phyloP scores from a whole-genome alignment of 2,329 filamentous ascomycete species.

The Colletotrichum liaoningense region DNA sequence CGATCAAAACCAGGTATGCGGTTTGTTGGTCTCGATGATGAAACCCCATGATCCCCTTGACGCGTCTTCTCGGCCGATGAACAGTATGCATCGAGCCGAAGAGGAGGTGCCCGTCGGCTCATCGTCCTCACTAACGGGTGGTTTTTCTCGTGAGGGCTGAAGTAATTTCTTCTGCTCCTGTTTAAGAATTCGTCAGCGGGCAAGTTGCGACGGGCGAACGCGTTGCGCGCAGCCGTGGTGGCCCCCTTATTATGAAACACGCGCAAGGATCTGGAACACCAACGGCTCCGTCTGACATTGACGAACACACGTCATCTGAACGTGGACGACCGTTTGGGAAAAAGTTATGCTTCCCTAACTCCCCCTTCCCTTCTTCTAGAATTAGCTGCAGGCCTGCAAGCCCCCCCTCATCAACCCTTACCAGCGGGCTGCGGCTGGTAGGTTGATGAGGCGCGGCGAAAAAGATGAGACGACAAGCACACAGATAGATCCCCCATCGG shows the following conservation, averaged over 20 bases:
- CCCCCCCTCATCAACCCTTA: not conserved
- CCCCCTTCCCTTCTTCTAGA: not conserved
- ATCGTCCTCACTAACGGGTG: not conserved
- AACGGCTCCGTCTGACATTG: not conserved
- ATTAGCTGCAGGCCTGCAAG: not conserved
- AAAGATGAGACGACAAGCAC: not conserved
- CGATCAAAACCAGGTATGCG: not conserved
- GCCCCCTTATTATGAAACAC: conserved; percentile 1
- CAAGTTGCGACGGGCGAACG: not conserved
- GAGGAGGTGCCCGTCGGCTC: not conserved
- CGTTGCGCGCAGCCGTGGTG: not conserved
- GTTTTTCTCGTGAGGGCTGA: not conserved
- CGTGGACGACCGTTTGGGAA: not conserved
- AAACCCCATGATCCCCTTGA: not conserved
- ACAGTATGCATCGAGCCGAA: not conserved
- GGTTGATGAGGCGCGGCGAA: not conserved
- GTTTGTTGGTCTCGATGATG: not conserved
- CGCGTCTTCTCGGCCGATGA: not conserved
- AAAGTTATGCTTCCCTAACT: not conserved
- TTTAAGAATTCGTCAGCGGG: not conserved
- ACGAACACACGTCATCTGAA: not conserved
- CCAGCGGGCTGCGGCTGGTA: not conserved
- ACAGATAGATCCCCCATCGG: not conserved
- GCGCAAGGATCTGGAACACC: conserved; percentile 3
- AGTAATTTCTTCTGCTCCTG: not conserved